phyloP scores from a whole-genome alignment of 1,284 basidiomycete genomes.

The Rhodotorula sp. region DNA sequence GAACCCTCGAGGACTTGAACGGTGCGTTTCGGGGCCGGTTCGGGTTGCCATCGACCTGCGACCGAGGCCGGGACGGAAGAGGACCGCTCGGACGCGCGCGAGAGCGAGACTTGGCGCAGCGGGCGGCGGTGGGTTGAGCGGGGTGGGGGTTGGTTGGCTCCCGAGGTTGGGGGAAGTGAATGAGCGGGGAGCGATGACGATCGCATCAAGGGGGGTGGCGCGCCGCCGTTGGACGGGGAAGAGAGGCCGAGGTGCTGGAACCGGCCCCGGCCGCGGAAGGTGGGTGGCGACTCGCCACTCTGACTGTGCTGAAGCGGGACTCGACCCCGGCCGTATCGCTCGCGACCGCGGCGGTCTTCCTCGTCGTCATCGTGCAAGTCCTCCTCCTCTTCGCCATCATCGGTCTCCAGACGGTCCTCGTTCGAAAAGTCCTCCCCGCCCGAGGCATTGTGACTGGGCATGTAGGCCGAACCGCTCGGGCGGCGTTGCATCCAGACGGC shows the following conservation, averaged over 20 bases:
- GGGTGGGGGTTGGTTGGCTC: neutral
- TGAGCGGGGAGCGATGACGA: constrained; percentile 32
- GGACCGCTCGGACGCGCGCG: constrained; percentile 30
- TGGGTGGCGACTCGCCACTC: neutral
- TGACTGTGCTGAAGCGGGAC: neutral
- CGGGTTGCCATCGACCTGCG: constrained; percentile 10
- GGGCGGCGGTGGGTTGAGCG: constrained; percentile 4
- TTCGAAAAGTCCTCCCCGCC: neutral
- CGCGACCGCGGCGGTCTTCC: constrained; percentile 30
- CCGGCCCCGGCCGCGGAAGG: neutral
- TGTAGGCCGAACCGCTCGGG: constrained; percentile 26
- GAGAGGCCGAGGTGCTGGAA: constrained; percentile 2
- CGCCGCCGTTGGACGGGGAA: neutral
- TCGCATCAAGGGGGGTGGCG: constrained; percentile 10
- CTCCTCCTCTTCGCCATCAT: too few relatives aligned
- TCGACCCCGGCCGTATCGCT: constrained; percentile 13
- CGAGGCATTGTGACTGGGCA: neutral
- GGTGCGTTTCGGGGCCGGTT: constrained; percentile 19
- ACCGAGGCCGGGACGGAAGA: constrained; percentile 34
- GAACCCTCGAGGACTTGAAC: constrained; percentile 34
- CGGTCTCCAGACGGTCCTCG: neutral
- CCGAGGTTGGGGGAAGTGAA: neutral
- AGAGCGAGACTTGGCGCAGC: constrained; percentile 4
- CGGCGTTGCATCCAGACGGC: constrained; percentile 19
- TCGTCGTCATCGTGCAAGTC: constrained; percentile 11